Conservation (phyloP, 179 eudicot genomes). For the Beta lomatogona region DNA sequence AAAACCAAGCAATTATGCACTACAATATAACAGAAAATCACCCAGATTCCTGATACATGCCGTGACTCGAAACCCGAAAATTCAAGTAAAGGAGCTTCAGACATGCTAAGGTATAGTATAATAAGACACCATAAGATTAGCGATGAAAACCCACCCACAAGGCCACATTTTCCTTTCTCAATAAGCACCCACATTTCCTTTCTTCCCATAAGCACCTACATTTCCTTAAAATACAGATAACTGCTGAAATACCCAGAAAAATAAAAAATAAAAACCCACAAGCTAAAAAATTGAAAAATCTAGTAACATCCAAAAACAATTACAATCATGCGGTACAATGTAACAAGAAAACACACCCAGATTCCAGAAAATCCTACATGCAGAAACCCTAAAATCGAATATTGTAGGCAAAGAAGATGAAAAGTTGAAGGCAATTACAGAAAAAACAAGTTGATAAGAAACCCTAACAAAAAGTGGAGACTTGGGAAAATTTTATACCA, state of each 20-base stretch:
- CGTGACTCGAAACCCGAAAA: neutral
- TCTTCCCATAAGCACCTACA: neutral
- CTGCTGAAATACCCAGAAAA: neutral
- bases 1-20: neutral
- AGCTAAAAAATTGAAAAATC: neutral
- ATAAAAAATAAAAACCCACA: neutral
- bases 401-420: neutral
- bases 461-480: neutral
- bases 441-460: neutral
- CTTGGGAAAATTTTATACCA: conserved; percentile 20
- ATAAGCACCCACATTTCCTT: neutral
- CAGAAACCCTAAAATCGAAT: neutral
- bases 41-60: neutral
- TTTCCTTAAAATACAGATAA: neutral
- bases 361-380: neutral
- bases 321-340: neutral
- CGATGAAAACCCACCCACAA: neutral
- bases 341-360: neutral
- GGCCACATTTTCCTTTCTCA: neutral
- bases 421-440: neutral
- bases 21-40: neutral
- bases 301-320: neutral
- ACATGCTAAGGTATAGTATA: neutral
- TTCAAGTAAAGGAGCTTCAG: neutral
- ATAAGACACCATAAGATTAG: neutral